A percentile compares a stretch with the other conserved stretches of the same genome.
These are phyloP conservation scores for Rachicladosporium sp. DNA, from an alignment of 2,329 filamentous ascomycete species.

Conservation along the genomic window DNA sequence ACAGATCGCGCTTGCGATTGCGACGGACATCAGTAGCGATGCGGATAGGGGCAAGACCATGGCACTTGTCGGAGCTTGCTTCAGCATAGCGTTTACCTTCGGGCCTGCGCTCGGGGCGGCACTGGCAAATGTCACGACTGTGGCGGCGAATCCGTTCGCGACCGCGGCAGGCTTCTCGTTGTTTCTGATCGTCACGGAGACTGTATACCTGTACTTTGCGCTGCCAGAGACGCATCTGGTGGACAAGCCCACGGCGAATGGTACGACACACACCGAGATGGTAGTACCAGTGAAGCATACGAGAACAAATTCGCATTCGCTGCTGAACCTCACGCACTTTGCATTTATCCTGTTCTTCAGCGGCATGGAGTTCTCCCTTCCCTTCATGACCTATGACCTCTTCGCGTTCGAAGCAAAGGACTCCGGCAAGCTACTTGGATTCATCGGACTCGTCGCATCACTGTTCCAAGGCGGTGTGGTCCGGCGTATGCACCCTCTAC, in stretches of 20 bases:
- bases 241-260: constrained; percentile 10
- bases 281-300: constrained; percentile 11
- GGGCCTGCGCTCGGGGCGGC: constrained; percentile 85
- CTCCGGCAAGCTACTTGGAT: constrained; percentile 78
- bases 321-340: constrained; percentile 80
- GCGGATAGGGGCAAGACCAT: constrained; percentile 77
- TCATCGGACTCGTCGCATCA: constrained; percentile 80
- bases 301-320: constrained; percentile 68
- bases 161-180: constrained; percentile 83
- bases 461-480: constrained; percentile 86
- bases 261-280: constrained; percentile 10
- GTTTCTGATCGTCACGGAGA: constrained; percentile 73
- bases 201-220: constrained; percentile 68
- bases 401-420: constrained; percentile 69
- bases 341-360: constrained; percentile 93
- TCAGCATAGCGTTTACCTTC: constrained; percentile 94
- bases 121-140: constrained; percentile 61
- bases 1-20: constrained; percentile 89
- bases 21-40: constrained; percentile 87
- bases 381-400: constrained; percentile 93
- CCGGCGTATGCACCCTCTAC: constrained; percentile 66
- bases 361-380: constrained; percentile 93
- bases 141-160: constrained; percentile 85
- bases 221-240: constrained; percentile 72
- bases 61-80: constrained; percentile 92